Conservation (phyloP, 257 asterid genomes). For the Solanum ossicruentum region DNA sequence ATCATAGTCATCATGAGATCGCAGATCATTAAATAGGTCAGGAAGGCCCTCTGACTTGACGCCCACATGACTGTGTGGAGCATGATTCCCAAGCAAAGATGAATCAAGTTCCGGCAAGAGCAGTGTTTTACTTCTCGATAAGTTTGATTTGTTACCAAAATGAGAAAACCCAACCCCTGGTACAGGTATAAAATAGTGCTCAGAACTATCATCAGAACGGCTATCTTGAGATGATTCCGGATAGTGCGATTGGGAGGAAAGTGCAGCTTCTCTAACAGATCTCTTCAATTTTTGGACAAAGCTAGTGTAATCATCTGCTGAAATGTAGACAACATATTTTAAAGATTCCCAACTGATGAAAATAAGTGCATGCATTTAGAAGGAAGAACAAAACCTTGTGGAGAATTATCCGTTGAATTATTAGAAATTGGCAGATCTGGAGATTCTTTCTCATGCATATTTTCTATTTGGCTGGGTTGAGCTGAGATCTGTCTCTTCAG, state of each 20-base stretch:
- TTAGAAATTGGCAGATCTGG: slow-evolving; percentile 36
- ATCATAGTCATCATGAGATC: slow-evolving; percentile 63
- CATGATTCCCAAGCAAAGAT: slow-evolving; percentile 35
- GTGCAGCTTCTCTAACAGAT: slow-evolving; percentile 97
- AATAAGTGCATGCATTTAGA: not conserved
- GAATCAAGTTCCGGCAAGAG: slow-evolving; percentile 49
- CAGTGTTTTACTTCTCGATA: slow-evolving; percentile 35
- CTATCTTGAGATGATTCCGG: slow-evolving; percentile 67
- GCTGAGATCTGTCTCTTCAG: slow-evolving; percentile 55
- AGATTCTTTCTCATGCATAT: slow-evolving; percentile 34
- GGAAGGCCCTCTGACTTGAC: slow-evolving; percentile 47
- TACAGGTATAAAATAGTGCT: slow-evolving; percentile 80
- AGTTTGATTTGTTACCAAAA: slow-evolving; percentile 27
- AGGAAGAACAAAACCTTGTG: slow-evolving; percentile 38
- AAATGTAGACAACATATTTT: not conserved
- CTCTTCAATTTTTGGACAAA: slow-evolving; percentile 75
- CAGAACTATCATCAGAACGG: slow-evolving; percentile 77
- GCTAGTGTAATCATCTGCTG: slow-evolving; percentile 56
- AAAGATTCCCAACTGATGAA: not conserved
- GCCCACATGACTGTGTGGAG: slow-evolving; percentile 32
- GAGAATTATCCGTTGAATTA: slow-evolving; percentile 29
- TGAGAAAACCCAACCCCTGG: slow-evolving; percentile 60
- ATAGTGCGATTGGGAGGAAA: slow-evolving; percentile 41
- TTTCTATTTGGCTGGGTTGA: slow-evolving; percentile 40
- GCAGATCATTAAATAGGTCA: slow-evolving; percentile 52